Percentiles rank a stretch among this genome's conserved stretches.
Conservation (phyloP, 83 land plant species). For the Picea abies region DNA sequence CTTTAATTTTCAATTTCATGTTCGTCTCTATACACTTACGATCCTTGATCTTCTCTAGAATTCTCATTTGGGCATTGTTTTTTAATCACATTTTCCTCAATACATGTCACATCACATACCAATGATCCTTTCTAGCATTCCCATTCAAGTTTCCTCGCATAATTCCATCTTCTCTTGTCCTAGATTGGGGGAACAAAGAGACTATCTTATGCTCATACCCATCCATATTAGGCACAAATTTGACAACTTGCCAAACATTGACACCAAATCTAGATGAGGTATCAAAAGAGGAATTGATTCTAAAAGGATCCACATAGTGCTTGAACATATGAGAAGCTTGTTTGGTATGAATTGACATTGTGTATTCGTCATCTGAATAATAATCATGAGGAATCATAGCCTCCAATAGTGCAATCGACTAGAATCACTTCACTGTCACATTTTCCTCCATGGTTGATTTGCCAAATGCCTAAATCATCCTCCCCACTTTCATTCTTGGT, state of each 20-base stretch:
- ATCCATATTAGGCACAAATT: not conserved
- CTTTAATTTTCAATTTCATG: conserved; percentile 2
- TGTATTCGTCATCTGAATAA: conserved; percentile 6
- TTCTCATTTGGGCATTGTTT: not conserved
- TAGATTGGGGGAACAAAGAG: too few relatives aligned
- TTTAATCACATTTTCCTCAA: not conserved
- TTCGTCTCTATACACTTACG: too few relatives aligned
- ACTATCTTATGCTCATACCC: not conserved
- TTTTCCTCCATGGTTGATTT: not conserved
- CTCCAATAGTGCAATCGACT: not conserved
- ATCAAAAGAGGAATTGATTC: not conserved
- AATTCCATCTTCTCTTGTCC: not conserved
- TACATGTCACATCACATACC: not conserved
- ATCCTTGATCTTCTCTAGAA: not conserved
- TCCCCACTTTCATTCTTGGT: not conserved
- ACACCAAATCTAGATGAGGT: not conserved
- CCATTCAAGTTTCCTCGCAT: too few relatives aligned
- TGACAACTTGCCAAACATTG: not conserved
- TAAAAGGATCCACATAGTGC: not conserved
- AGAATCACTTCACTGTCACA: too few relatives aligned
- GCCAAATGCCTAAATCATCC: not conserved
- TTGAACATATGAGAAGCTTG: not conserved
- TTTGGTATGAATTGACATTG: not conserved
- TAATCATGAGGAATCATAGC: not conserved
- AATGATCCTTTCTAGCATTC: not conserved